Evolutionary conservation across 768 basidiomycete species (phyloP).

Genomic region (Epithele typhae): DNA sequence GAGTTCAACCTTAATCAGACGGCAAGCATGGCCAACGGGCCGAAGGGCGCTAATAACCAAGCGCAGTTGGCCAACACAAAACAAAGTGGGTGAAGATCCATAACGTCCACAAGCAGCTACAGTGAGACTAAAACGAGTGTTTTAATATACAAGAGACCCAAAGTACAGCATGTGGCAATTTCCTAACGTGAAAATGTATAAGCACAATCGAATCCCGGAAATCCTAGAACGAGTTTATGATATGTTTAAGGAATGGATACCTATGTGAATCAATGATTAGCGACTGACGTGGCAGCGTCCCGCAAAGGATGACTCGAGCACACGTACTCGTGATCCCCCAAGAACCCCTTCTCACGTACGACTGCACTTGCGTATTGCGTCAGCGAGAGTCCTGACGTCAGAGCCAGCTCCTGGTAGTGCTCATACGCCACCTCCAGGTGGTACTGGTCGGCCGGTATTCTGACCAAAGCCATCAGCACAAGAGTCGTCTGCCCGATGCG

Average conservation of each 20-base stretch:
- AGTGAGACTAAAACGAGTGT: no score
- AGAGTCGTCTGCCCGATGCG: background rate
- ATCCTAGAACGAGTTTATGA: no score
- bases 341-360: slow-evolving; percentile 16
- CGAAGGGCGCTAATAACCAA: no score
- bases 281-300: background rate
- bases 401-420: slow-evolving; percentile 20
- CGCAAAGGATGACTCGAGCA: background rate
- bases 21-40: no score
- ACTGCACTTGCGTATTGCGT: slow-evolving; percentile 14
- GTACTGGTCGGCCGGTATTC: slow-evolving; percentile 15
- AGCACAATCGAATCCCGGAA: no score
- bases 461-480: background rate
- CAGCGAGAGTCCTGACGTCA: slow-evolving; percentile 16
- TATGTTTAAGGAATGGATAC: slow-evolving; percentile 17
- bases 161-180: no score
- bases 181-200: no score
- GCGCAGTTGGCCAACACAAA: no score
- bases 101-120: no score
- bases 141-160: no score
- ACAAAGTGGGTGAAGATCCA: no score
- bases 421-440: slow-evolving; percentile 14
- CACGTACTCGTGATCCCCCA: slow-evolving; percentile 24
- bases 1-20: no score
- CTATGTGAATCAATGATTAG: background rate